Conservation (phyloP, 129 eudicot species). For the Lactuca sativa region DNA sequence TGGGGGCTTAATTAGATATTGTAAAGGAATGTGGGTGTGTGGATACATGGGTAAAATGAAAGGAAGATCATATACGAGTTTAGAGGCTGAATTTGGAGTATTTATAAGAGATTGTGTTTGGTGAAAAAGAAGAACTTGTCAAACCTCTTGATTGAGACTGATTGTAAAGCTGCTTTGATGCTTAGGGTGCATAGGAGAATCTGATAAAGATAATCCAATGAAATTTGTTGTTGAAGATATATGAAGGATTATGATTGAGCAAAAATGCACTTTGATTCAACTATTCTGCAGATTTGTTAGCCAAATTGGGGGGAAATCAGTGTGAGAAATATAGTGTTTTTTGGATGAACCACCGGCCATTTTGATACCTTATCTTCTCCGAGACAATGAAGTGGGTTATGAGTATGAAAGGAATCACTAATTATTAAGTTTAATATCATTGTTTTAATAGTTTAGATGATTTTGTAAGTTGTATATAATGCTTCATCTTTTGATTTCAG, state of each 20-base stretch:
- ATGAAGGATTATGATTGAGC: background rate
- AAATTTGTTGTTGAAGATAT: background rate
- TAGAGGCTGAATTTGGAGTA: conserved; percentile 7
- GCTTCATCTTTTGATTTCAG: too few relatives aligned
- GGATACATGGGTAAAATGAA: too few relatives aligned
- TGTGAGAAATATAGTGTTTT: background rate
- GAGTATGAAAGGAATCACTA: background rate
- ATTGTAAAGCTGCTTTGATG: background rate
- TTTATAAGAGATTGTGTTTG: conserved; percentile 7
- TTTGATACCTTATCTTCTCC: conserved; percentile 10
- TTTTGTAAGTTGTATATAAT: too few relatives aligned
- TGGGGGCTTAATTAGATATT: too few relatives aligned
- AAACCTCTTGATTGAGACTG: conserved; percentile 3
- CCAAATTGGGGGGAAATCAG: conserved; percentile 11
- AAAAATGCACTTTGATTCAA: conserved; percentile 5
- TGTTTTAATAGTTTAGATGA: too few relatives aligned
- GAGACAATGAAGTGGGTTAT: background rate
- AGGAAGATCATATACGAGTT: background rate
- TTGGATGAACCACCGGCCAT: background rate
- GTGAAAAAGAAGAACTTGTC: background rate
- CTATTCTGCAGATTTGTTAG: conserved; percentile 14
- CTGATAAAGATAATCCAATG: background rate
- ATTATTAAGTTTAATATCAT: too few relatives aligned
- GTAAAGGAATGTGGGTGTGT: too few relatives aligned
- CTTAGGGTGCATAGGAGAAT: background rate